A percentile compares a stretch with the other conserved stretches of the same genome.
These are phyloP conservation scores for Curvularia spicifera DNA, from an alignment of 2,329 filamentous ascomycete genomes.

Conservation along the genomic window DNA sequence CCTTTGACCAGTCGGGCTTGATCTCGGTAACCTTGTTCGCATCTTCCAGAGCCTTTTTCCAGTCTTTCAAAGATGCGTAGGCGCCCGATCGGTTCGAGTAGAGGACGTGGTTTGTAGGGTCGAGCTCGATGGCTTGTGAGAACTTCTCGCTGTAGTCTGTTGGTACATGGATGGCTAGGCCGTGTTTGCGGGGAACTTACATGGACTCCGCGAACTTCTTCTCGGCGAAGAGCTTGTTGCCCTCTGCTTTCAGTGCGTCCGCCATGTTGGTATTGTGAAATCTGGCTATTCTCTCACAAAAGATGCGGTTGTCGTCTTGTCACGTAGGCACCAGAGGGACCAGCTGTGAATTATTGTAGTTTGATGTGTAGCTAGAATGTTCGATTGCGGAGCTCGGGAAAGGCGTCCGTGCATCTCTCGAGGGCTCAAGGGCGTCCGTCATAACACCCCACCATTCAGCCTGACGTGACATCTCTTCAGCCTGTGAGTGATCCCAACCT, in stretches of 20 bases:
- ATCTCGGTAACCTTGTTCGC: slow-evolving; percentile 91
- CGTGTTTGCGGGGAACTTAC: slow-evolving; percentile 64
- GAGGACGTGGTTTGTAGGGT: slow-evolving; percentile 91
- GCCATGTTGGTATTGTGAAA: slow-evolving; percentile 58
- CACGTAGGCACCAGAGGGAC: slow-evolving; percentile 30
- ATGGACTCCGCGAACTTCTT: slow-evolving; percentile 97
- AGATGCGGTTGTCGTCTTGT: slow-evolving; percentile 12
- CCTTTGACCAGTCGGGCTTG: slow-evolving; percentile 98
- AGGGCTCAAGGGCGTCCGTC: slow-evolving; percentile 37
- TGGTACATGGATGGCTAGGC: slow-evolving; percentile 18
- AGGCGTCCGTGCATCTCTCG: slow-evolving; percentile 23
- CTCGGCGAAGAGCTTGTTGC: slow-evolving; percentile 97
- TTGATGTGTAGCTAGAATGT: slow-evolving; percentile 45
- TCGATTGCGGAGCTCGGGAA: slow-evolving; percentile 36
- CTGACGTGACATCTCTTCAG: slow-evolving; percentile 13
- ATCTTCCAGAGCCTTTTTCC: slow-evolving; percentile 82
- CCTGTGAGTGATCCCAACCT: slow-evolving; percentile 12
- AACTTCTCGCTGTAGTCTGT: slow-evolving; percentile 77
- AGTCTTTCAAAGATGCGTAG: slow-evolving; percentile 89
- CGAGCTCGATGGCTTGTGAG: slow-evolving; percentile 86
- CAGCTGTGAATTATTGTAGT: slow-evolving; percentile 45
- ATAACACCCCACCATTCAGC: slow-evolving; percentile 18
- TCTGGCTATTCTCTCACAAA: slow-evolving; percentile 7
- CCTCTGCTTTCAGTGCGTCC: slow-evolving; percentile 90
- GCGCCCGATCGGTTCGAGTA: slow-evolving; percentile 94